Conservation (phyloP, 345 rosid genomes). For the Pelargonium nanum region DNA sequence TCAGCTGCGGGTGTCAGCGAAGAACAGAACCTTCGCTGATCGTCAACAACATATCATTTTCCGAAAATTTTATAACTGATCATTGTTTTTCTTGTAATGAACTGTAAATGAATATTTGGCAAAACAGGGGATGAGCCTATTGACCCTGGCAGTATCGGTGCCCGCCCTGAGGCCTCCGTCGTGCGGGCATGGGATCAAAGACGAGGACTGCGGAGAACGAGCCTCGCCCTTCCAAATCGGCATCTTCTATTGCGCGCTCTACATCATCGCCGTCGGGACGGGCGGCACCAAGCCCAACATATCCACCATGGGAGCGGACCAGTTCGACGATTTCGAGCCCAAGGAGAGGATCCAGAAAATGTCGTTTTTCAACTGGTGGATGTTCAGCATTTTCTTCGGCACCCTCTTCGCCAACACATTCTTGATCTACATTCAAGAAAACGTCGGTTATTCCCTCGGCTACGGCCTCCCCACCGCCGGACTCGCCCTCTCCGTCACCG, state of each 20-base stretch:
- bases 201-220: constrained; percentile 8
- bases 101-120: background rate
- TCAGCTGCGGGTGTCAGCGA: background rate
- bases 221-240: constrained; percentile 25
- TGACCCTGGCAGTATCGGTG: constrained; percentile 42
- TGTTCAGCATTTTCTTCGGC: constrained; percentile 41
- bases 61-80: too few relatives aligned
- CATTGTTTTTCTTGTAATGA: too few relatives aligned
- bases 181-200: constrained; percentile 24
- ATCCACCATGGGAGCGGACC: constrained; percentile 51
- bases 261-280: constrained; percentile 30
- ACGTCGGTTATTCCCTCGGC: constrained; percentile 28
- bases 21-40: background rate
- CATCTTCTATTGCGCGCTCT: constrained; percentile 30
- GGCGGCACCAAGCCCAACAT: constrained; percentile 53
- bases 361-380: constrained; percentile 56
- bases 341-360: constrained; percentile 38
- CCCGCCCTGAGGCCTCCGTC: constrained; percentile 38
- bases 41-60: too few relatives aligned
- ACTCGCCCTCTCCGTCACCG: constrained; percentile 20
- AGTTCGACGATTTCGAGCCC: constrained; percentile 39
- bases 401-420: constrained; percentile 38
- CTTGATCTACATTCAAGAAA: constrained; percentile 39
- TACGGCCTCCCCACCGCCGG: constrained; percentile 33
- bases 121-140: constrained; percentile 46